A percentile compares a stretch with the other conserved stretches of the same genome.
Evolutionary conservation across 2,329 filamentous ascomycete genomes (phyloP).

Genomic region (Lachnellula subtilissima): DNA sequence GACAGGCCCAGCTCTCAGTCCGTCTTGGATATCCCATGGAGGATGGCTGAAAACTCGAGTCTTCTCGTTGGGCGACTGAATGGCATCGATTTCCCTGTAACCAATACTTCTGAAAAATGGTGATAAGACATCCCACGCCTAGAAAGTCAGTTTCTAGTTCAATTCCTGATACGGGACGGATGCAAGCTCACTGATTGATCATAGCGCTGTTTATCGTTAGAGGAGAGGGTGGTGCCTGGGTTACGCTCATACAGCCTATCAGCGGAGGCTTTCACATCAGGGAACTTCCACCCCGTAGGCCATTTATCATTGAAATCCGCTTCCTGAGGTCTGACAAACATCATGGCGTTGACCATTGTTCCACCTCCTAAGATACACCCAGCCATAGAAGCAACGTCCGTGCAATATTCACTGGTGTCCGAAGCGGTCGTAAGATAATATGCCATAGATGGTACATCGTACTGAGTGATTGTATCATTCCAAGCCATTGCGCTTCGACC

Average conservation of each 20-base stretch:
- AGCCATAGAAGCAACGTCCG: conserved; percentile 54
- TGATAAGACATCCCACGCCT: conserved; percentile 54
- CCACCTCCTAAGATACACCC: conserved; percentile 63
- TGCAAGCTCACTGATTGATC: conserved; percentile 45
- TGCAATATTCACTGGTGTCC: conserved; percentile 39
- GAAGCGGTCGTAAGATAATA: conserved; percentile 62
- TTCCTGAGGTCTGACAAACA: conserved; percentile 61
- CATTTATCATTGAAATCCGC: conserved; percentile 69
- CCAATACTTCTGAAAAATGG: conserved; percentile 43
- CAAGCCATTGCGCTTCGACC: conserved; percentile 17
- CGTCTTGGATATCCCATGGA: conserved; percentile 60
- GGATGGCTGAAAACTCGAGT: conserved; percentile 58
- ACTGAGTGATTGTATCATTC: conserved; percentile 49
- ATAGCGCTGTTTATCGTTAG: conserved; percentile 60
- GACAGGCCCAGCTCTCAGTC: conserved; percentile 63
- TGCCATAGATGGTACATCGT: conserved; percentile 64
- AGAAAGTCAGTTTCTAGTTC: neutral
- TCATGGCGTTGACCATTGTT: conserved; percentile 52
- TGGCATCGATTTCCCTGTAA: conserved; percentile 42
- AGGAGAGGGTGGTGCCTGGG: conserved; percentile 61
- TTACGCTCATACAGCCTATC: conserved; percentile 61
- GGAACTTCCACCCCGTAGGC: conserved; percentile 58
- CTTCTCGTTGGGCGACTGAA: conserved; percentile 53
- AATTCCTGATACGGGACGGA: neutral
- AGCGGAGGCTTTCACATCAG: conserved; percentile 55